Conservation (phyloP, 2,329 filamentous ascomycete genomes). For the Dactylellina cionopaga region DNA sequence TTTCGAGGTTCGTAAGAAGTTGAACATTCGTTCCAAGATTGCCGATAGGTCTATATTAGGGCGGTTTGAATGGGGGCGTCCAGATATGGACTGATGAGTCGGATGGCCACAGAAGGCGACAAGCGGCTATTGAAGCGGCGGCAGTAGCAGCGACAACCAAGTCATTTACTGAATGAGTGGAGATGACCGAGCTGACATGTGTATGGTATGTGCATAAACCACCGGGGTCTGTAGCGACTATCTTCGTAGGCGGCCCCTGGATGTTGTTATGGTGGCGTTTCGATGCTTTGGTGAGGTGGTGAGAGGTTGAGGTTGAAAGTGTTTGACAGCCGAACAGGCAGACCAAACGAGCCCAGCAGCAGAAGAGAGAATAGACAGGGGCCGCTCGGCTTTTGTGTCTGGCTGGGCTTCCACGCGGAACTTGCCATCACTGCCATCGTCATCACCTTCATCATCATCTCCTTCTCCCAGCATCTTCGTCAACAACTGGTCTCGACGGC, state of each 20-base stretch:
- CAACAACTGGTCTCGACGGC: slow-evolving; percentile 6
- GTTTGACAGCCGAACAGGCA: slow-evolving; percentile 34
- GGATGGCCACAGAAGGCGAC: not conserved
- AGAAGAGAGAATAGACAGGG: slow-evolving; percentile 4
- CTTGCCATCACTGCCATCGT: slow-evolving; percentile 38
- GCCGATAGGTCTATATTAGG: slow-evolving; percentile 4
- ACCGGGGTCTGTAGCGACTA: not conserved
- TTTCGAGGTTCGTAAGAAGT: slow-evolving; percentile 49
- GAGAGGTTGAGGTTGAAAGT: slow-evolving; percentile 27
- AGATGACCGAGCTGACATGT: slow-evolving; percentile 15
- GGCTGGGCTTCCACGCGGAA: slow-evolving; percentile 40
- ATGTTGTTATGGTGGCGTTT: not conserved
- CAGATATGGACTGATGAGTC: slow-evolving; percentile 23
- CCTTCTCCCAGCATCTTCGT: not conserved
- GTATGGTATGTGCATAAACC: not conserved
- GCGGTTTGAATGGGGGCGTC: slow-evolving; percentile 11
- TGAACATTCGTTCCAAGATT: slow-evolving; percentile 46
- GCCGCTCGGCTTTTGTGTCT: not conserved
- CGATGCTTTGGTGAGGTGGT: slow-evolving; percentile 1
- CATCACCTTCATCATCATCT: slow-evolving; percentile 21
- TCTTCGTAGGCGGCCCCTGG: not conserved
- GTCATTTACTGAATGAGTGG: slow-evolving; percentile 26
- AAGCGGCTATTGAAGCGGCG: slow-evolving; percentile 6
- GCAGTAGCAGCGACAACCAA: slow-evolving; percentile 15
- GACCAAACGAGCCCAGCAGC: not conserved